Evolutionary conservation across 306 rosid genomes (phyloP), one percentile per base, ranked within the genome.

Genomic region (Corylus avellana): DNA sequence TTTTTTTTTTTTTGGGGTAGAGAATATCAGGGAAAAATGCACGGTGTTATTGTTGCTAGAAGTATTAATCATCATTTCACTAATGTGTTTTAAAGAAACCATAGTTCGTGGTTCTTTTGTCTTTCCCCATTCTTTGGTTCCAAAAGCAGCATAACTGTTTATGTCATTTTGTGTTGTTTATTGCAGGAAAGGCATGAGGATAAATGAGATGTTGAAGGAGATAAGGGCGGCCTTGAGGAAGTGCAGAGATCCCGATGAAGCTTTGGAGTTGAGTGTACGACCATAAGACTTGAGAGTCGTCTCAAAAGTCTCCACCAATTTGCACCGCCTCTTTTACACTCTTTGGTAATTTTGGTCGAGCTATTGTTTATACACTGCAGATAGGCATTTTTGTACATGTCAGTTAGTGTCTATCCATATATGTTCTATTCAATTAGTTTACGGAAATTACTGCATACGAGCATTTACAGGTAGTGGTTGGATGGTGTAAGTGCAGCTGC

Each of bases 201-300:
- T 88, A 55, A 83, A 77, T 22, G 96, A 90, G 79, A 83, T 96
- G 94, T 77, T 96, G 81, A 86, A 90, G 82, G 97, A 87, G 79
- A 96, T 96, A 83, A 88, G 99, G 74, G 86, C 84, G 2, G 96
- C 90, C 44, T 82, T 95, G 78, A 89, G 88, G 90, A 85, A 83
- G 81, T 93, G 94, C 82, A 79, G 79, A 47, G 88, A 87, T 79
- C 76, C 86, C 39, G 69, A 70, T 54, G 83, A 83, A 77, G 55
- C 68, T 25, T 62, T 37, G 73, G 76, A 76, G 59, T 83, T 9
- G 12, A 79, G 80, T 72, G 78, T 57, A 77, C 58, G 75, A 22
- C 71, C 74, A 18, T 79, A 80, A 86, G 75, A 57, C 74, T 14
- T 79, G 82, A 86, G 75, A 57, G 55, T 72, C 56, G 3, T 9